Evolutionary conservation across 331 rosid genomes (phyloP).

Genomic region (Erythrophleum ivorense): DNA sequence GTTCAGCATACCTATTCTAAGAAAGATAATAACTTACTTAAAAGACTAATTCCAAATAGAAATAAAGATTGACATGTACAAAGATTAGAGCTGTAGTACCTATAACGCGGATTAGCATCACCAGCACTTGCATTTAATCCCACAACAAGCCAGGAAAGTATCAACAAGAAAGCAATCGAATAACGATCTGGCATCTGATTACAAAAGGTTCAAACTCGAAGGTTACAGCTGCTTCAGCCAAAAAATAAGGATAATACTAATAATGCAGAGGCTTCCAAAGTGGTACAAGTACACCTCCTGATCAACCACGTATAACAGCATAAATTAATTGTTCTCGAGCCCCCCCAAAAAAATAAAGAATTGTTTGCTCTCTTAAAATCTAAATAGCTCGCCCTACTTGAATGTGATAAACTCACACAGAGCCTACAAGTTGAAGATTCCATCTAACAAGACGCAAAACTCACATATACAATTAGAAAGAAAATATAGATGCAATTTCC

Average conservation of each 20-base stretch:
- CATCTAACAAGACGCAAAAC: not conserved
- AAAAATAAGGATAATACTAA: not conserved
- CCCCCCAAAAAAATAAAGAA: not conserved
- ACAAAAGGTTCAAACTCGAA: conserved; percentile 31
- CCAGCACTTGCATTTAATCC: conserved; percentile 74
- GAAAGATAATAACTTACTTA: not conserved
- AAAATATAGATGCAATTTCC: not conserved
- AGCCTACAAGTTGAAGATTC: not conserved
- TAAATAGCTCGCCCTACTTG: not conserved
- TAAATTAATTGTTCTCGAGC: not conserved
- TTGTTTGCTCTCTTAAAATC: not conserved
- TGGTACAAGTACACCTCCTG: not conserved
- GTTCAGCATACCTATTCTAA: not conserved
- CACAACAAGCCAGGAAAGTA: conserved; percentile 49
- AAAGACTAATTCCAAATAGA: not conserved
- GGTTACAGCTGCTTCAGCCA: conserved; percentile 29
- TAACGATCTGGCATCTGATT: conserved; percentile 58
- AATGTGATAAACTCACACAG: not conserved
- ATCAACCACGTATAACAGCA: not conserved
- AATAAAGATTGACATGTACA: not conserved
- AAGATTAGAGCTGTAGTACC: conserved; percentile 49
- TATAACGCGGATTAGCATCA: conserved; percentile 67
- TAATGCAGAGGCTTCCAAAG: not conserved
- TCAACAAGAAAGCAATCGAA: conserved; percentile 53
- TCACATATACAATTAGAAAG: not conserved